Conservation (phyloP, 2,329 filamentous ascomycete species). For the Aspergillus udagawae region DNA sequence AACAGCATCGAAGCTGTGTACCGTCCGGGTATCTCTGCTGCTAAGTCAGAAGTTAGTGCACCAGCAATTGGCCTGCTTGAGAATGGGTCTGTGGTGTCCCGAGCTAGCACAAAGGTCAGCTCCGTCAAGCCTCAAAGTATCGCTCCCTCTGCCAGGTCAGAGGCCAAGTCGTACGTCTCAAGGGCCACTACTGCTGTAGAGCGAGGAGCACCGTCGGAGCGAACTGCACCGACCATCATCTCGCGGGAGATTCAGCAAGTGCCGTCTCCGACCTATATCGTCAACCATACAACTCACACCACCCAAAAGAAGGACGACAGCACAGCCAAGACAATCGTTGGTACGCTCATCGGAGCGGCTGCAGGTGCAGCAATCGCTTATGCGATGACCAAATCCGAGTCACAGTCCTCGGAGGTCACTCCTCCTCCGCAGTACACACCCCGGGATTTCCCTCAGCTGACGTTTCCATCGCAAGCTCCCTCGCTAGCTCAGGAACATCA, state of each 20-base stretch:
- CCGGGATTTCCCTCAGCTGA: slow-evolving; percentile 22
- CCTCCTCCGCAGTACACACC: slow-evolving; percentile 22
- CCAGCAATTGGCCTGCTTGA: slow-evolving; percentile 35
- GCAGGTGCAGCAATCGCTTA: slow-evolving; percentile 75
- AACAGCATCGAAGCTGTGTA: slow-evolving; percentile 79
- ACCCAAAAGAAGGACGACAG: slow-evolving; percentile 38
- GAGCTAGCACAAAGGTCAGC: slow-evolving; percentile 24
- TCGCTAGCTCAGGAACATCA: slow-evolving; percentile 22
- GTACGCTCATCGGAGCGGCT: slow-evolving; percentile 73
- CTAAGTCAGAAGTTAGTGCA: slow-evolving; percentile 25
- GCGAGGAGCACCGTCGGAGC: slow-evolving; percentile 14
- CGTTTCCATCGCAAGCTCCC: slow-evolving; percentile 19
- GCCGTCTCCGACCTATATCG: slow-evolving; percentile 21
- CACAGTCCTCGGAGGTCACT: slow-evolving; percentile 20
- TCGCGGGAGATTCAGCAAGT: slow-evolving; percentile 20
- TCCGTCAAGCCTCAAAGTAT: slow-evolving; percentile 29
- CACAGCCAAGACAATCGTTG: slow-evolving; percentile 61
- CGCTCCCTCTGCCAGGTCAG: slow-evolving; percentile 23
- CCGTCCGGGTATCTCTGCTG: slow-evolving; percentile 32
- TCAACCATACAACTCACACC: slow-evolving; percentile 21
- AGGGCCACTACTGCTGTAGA: slow-evolving; percentile 23
- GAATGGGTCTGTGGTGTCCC: slow-evolving; percentile 37
- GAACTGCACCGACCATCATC: slow-evolving; percentile 13
- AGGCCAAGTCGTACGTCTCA: slow-evolving; percentile 26
- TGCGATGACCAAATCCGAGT: slow-evolving; percentile 62